phyloP scores from a whole-genome alignment of 2,329 filamentous ascomycete genomes.

The Colletotrichum sp. region DNA sequence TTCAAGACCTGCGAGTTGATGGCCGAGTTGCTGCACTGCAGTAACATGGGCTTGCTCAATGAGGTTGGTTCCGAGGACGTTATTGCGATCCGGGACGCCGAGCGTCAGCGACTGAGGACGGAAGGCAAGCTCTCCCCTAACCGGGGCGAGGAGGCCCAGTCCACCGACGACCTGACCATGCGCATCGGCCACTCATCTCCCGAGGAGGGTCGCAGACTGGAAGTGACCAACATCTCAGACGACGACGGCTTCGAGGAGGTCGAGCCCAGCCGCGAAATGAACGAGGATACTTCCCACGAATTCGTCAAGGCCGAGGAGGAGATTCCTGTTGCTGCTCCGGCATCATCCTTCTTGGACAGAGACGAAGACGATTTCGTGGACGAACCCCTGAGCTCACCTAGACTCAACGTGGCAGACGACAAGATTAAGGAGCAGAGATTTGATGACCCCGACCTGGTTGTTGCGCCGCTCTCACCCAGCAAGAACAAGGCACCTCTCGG shows the following conservation, averaged over 20 bases:
- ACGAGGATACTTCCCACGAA: conserved; percentile 74
- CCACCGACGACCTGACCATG: conserved; percentile 69
- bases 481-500: conserved; percentile 32
- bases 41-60: conserved; percentile 97
- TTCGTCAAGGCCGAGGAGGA: conserved; percentile 67
- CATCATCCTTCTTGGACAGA: conserved; percentile 42
- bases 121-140: conserved; percentile 69
- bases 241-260: conserved; percentile 97
- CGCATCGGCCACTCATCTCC: conserved; percentile 52
- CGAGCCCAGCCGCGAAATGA: conserved; percentile 69
- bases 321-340: conserved; percentile 32
- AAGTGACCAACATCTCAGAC: conserved; percentile 82
- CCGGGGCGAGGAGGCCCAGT: conserved; percentile 45
- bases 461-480: conserved; percentile 62
- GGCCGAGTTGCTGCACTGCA: conserved; percentile 96
- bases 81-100: conserved; percentile 78
- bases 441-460: conserved; percentile 61
- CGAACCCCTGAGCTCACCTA: conserved; percentile 74
- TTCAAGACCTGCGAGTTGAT: conserved; percentile 99
- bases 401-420: conserved; percentile 65
- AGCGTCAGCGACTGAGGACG: conserved; percentile 78
- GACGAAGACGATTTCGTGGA: conserved; percentile 80
- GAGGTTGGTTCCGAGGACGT: conserved; percentile 89
- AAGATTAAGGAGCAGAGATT: conserved; percentile 56
- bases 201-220: conserved; percentile 72